Evolutionary conservation across 108 stramenopile genomes (phyloP).

Genomic region (Nitzschia palea): DNA sequence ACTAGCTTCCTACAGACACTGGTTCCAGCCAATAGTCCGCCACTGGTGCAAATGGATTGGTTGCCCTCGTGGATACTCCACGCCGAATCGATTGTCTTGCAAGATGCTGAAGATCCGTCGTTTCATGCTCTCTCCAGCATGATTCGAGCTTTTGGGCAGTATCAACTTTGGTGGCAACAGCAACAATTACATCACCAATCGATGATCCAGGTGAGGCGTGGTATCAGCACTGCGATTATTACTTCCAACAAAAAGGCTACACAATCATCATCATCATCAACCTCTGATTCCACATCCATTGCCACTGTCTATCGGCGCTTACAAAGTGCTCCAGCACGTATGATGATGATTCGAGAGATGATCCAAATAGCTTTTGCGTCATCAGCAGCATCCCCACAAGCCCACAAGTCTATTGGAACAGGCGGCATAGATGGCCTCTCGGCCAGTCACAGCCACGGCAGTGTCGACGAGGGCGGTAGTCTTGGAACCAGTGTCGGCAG

Average conservation of each 20-base stretch:
- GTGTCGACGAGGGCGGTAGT: background rate
- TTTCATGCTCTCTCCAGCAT: constrained; percentile 20
- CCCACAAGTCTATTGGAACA: too few species aligned
- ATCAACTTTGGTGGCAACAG: constrained; percentile 4
- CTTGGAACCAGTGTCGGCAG: too few species aligned
- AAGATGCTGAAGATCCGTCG: constrained; percentile 2
- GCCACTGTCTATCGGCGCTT: constrained; percentile 25
- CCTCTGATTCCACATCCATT: background rate
- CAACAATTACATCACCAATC: background rate
- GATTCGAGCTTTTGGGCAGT: constrained; percentile 22
- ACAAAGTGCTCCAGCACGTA: constrained; percentile 17
- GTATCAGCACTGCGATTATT: background rate
- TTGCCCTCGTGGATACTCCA: constrained; percentile 33
- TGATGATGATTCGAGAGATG: constrained; percentile 31
- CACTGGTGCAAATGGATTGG: constrained; percentile 21
- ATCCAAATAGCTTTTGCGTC: constrained; percentile 26
- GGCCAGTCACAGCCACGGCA: constrained; percentile 4
- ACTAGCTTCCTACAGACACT: constrained; percentile 20
- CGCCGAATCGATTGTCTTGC: constrained; percentile 18
- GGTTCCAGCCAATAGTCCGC: background rate
- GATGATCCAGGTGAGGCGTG: background rate
- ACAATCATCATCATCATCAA: background rate
- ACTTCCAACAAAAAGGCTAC: background rate
- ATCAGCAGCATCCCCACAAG: background rate
- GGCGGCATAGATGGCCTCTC: too few species aligned